Conservation (phyloP, 2,329 filamentous ascomycete genomes). For the Hypoxylon sp. region DNA sequence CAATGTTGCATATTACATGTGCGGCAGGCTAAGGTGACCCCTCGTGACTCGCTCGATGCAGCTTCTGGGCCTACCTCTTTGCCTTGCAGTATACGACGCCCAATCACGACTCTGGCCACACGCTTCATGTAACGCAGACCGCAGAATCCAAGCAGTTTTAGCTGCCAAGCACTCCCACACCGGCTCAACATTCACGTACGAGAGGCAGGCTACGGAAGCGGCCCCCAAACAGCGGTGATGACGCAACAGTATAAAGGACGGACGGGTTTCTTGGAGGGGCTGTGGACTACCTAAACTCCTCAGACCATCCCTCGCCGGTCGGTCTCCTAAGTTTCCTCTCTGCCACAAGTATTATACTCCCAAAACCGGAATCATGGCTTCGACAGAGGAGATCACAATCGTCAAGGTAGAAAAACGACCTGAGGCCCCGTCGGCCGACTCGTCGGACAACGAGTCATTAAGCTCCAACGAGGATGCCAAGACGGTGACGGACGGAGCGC, state of each 20-base stretch:
- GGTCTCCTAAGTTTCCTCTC: background rate
- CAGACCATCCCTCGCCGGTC: background rate
- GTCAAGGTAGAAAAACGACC: slow-evolving; percentile 10
- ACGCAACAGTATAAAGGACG: slow-evolving; percentile 18
- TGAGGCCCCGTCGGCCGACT: slow-evolving; percentile 1
- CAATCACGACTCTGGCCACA: slow-evolving; percentile 27
- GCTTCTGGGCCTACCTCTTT: background rate
- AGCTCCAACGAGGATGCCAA: slow-evolving; percentile 19
- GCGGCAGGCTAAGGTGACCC: background rate
- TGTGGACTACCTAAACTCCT: background rate
- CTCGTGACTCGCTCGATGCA: slow-evolving; percentile 4
- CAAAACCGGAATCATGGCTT: slow-evolving; percentile 14
- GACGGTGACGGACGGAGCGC: slow-evolving; percentile 16
- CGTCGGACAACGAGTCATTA: slow-evolving; percentile 1
- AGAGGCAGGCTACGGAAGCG: background rate
- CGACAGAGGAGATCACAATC: slow-evolving; percentile 10
- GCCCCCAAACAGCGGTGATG: slow-evolving; percentile 16
- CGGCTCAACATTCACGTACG: background rate
- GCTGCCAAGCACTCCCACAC: slow-evolving; percentile 15
- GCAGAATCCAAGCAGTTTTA: slow-evolving; percentile 17
- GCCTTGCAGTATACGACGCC: slow-evolving; percentile 19
- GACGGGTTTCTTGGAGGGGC: background rate
- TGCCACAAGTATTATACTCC: background rate
- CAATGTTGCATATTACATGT: slow-evolving; percentile 3
- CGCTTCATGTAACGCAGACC: slow-evolving; percentile 11